A percentile compares a stretch with the other conserved stretches of the same genome.
Conservation (phyloP, 2,329 filamentous ascomycete genomes). For the Bipolaris bicolor region DNA sequence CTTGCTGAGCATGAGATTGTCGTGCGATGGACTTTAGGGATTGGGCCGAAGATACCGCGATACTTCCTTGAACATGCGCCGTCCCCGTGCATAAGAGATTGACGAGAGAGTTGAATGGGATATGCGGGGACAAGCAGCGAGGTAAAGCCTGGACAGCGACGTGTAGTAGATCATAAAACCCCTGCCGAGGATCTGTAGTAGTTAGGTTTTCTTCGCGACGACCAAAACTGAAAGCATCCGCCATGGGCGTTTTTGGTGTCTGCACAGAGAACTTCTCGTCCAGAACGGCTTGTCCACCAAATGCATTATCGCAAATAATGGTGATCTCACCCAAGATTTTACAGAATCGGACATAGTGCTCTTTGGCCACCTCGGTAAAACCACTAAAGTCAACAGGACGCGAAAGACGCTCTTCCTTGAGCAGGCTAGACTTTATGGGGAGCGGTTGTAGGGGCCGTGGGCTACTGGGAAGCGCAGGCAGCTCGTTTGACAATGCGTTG, state of each 20-base stretch:
- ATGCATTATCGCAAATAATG: constrained; percentile 94
- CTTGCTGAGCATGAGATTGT: constrained; percentile 90
- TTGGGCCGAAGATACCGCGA: constrained; percentile 88
- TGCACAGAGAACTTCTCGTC: constrained; percentile 92
- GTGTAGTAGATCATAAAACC: constrained; percentile 93
- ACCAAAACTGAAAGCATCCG: constrained; percentile 90
- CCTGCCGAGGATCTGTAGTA: constrained; percentile 82
- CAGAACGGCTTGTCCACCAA: constrained; percentile 91
- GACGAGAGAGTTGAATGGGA: constrained; percentile 91
- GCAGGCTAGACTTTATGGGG: constrained; percentile 46
- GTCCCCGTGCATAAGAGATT: constrained; percentile 96
- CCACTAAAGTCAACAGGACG: constrained; percentile 64
- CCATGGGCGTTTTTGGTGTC: constrained; percentile 90
- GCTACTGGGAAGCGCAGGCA: constrained; percentile 40
- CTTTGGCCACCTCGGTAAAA: constrained; percentile 77
- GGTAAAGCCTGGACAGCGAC: constrained; percentile 95
- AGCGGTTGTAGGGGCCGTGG: constrained; percentile 42
- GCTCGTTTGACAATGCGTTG: constrained; percentile 49
- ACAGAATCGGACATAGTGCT: constrained; percentile 90
- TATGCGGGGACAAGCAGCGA: constrained; percentile 87
- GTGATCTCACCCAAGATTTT: constrained; percentile 96
- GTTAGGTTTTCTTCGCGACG: constrained; percentile 79
- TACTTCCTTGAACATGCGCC: constrained; percentile 90
- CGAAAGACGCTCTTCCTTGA: constrained; percentile 70
- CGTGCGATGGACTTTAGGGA: constrained; percentile 94